Conservation (phyloP, 768 basidiomycete species). For the Leccinum disarticulatum region DNA sequence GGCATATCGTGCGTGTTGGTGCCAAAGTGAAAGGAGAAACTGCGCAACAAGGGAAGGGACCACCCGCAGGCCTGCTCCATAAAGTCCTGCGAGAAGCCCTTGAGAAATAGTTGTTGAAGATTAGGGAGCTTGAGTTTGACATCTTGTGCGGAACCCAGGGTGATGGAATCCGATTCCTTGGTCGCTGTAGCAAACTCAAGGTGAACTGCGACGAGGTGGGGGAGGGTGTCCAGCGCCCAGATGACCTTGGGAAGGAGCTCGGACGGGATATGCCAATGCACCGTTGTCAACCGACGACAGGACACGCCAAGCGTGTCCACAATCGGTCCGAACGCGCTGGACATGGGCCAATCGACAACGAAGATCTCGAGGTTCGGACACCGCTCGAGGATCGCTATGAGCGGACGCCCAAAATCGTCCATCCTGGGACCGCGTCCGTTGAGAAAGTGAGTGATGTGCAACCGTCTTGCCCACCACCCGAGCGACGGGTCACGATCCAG, state of each 20-base stretch:
- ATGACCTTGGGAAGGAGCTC: slow-evolving; percentile 63
- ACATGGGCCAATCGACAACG: slow-evolving; percentile 65
- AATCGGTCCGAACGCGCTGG: slow-evolving; percentile 57
- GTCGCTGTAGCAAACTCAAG: slow-evolving; percentile 44
- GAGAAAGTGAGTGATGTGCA: slow-evolving; percentile 64
- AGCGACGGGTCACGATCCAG: slow-evolving; percentile 52
- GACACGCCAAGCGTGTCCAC: slow-evolving; percentile 59
- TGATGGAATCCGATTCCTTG: slow-evolving; percentile 43
- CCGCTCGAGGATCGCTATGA: slow-evolving; percentile 58
- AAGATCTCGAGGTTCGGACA: slow-evolving; percentile 77
- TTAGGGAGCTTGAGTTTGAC: slow-evolving; percentile 51
- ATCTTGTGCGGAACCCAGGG: slow-evolving; percentile 61
- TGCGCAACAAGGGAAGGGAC: slow-evolving; percentile 59
- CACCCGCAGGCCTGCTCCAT: slow-evolving; percentile 69
- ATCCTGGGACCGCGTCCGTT: slow-evolving; percentile 41
- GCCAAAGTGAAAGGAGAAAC: slow-evolving; percentile 53
- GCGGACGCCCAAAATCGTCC: slow-evolving; percentile 50
- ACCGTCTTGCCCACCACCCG: slow-evolving; percentile 71
- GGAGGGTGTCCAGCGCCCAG: slow-evolving; percentile 67
- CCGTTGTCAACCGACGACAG: slow-evolving; percentile 54
- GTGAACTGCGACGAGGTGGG: slow-evolving; percentile 53
- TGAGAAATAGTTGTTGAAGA: slow-evolving; percentile 63
- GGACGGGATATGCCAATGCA: slow-evolving; percentile 58
- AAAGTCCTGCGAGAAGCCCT: slow-evolving; percentile 61
- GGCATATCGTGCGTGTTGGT: slow-evolving; percentile 45